Base-by-base conservation (phyloP, 345 rosid genomes). In the Aegle marmelos region DNA sequence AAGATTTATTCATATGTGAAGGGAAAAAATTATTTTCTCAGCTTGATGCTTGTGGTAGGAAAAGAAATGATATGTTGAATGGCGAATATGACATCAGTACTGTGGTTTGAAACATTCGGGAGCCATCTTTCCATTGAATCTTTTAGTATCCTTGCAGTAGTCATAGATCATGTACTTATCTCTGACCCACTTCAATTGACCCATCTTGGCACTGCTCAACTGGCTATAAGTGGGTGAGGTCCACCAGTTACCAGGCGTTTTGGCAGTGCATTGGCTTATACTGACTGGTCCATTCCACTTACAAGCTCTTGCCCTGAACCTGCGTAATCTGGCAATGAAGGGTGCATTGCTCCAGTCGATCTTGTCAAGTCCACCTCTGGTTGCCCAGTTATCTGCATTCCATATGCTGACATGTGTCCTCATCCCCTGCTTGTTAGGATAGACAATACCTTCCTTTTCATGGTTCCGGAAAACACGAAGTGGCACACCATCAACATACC, bases 321-420 rank as follows among this genome's bases (percentile, higher is more conserved):
- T 81, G 63, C 65, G 85, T 65, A 86, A 84, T 74, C 80, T 82
- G 64, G 91, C 92, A 27, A 72, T 77, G 78, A 93, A 91, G 7
- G 95, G 94, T 72, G 91, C 85, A 4, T 8, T 73, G 7, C 72
- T 85, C 92, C 93, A 90, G 81, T 92, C 87, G 21, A 83, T 91
- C 82, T 92, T 92, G 70, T 64, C 86, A 8, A 79, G 86, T 14
- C 98, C 95, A 41, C 95, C 97, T 87, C 87, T 83, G 17, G 95
- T 94, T 11, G 95, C 94, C 93, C 94, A 89, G 74, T 86, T 75
- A 72, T 91, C 97, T 19, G 92, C 98, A 80, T 87, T 85, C 94
- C 97, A 91, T 81, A 94, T 63, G 84, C 91, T 91, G 22, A 92
- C 41, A 77, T 88, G 83, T 58, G 85, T 87, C 76, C 86, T 81